Percentiles rank a stretch among this genome's conserved stretches.
These are phyloP conservation scores for Tolypocladium ovalisporum DNA, from an alignment of 2,329 filamentous ascomycete genomes.

Conservation along the genomic window DNA sequence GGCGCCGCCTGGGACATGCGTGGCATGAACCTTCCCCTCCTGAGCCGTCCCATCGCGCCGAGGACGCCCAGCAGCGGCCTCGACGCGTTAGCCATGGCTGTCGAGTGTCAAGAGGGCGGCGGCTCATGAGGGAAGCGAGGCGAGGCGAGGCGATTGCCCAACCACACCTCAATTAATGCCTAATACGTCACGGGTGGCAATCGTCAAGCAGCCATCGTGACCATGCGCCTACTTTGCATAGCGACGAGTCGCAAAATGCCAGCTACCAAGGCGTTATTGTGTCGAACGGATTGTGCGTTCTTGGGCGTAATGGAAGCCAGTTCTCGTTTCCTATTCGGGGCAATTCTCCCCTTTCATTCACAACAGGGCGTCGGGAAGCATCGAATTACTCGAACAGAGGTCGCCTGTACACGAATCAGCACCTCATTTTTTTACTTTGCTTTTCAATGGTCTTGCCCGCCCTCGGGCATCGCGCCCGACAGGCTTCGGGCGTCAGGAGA, in stretches of 20 bases:
- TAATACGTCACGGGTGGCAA: background rate
- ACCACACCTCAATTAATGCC: background rate
- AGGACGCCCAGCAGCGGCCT: constrained; percentile 41
- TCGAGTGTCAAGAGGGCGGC: constrained; percentile 39
- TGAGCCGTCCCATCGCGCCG: constrained; percentile 29
- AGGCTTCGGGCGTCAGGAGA: background rate
- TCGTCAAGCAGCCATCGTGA: background rate
- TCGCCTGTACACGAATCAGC: constrained; percentile 2
- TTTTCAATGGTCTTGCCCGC: background rate
- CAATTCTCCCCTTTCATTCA: background rate
- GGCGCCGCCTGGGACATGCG: constrained; percentile 36
- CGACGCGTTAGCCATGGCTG: constrained; percentile 42
- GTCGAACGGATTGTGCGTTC: background rate
- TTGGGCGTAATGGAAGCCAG: background rate
- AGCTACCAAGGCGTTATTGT: background rate
- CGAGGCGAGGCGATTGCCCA: background rate
- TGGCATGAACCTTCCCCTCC: constrained; percentile 30
- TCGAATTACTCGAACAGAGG: background rate
- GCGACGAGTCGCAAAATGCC: background rate
- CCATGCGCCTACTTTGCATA: background rate
- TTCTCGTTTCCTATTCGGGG: background rate
- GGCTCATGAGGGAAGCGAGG: constrained; percentile 5
- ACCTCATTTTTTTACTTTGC: constrained; percentile 1
- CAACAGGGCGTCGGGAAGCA: background rate
- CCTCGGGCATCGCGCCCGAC: background rate